Evolutionary conservation across 2,329 filamentous ascomycete species (phyloP).

Genomic region (Sordariomycetes sp.): DNA sequence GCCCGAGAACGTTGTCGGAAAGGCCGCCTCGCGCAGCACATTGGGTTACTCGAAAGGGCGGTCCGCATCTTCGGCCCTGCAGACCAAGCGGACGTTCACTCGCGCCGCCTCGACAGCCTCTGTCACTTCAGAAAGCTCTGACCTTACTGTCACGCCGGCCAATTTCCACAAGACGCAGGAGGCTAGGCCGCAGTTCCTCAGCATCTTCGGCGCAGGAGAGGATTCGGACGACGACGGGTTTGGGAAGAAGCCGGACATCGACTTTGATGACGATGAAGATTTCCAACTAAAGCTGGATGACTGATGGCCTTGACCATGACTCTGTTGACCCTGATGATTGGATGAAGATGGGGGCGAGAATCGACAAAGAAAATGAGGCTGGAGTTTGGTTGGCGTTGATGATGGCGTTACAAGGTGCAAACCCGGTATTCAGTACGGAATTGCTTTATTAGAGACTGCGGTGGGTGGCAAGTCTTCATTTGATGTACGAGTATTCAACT

Average conservation of each 20-base stretch:
- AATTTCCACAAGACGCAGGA: conserved; percentile 2
- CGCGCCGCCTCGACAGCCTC: conserved; percentile 1
- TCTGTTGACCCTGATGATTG: neutral
- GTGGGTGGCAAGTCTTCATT: neutral
- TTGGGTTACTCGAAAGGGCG: conserved; percentile 77
- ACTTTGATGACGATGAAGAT: conserved; percentile 37
- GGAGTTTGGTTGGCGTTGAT: conserved; percentile 1
- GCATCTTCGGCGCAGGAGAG: conserved; percentile 40
- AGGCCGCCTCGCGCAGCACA: conserved; percentile 61
- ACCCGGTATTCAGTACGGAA: neutral
- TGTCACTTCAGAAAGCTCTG: neutral
- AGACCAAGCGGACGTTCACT: neutral
- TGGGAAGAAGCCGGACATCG: conserved; percentile 17
- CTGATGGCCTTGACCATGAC: neutral
- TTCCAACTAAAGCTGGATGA: conserved; percentile 31
- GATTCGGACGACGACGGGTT: conserved; percentile 23
- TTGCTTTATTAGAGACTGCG: neutral
- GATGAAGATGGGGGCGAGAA: neutral
- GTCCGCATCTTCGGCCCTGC: conserved; percentile 31
- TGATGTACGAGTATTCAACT: neutral
- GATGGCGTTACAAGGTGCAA: neutral
- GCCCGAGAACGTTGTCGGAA: conserved; percentile 46
- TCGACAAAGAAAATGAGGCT: neutral
- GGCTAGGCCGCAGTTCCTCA: conserved; percentile 34
- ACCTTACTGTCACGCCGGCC: conserved; percentile 3